Evolutionary conservation across 2,329 filamentous ascomycete genomes (phyloP), one percentile per base, ranked within the genome.

Genomic region (Dactylellina leptospora): DNA sequence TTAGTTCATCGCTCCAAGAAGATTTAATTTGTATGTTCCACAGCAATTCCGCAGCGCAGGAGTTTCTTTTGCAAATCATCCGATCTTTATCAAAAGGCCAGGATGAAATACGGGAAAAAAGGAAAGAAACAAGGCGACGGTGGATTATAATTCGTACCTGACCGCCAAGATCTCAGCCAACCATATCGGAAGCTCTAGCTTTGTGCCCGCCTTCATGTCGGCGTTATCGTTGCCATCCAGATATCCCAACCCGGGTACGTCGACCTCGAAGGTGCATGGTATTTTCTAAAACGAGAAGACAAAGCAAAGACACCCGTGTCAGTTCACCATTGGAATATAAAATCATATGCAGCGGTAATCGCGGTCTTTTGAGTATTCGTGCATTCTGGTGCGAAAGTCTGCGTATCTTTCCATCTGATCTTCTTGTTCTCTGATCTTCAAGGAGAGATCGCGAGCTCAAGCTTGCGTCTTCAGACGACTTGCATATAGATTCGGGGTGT

Each of bases 141-240:
- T 11, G 23, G 10, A 8, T 44, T 18, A 33, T 38, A 28, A 13
- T 25, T 27, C 33, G 50, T 69, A 70, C 63, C 71, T 88, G 45
- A 96, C 85, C 27, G 91, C 91, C 56, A 99, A 90, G 86, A 97
- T 93, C 80, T 96, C 91, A 75, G 90, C 92, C 10, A 99, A 87
- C 95, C 95, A 99, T 75, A 97, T 85, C 1, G 95, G 95, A 0
- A 97, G 87, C 73, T 90, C 86, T 48, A 97, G 84, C 44, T 88
- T 87, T 0, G 92, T 93, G 71, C 91, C 90, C 60, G 88, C 81
- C 79, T 93, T 95, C 77, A 97, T 88, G 77, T 85, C 84, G 75
- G 84, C 84, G 47, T 84, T 85, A 22, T 90, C 85, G 78, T 91
- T 93, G 77, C 92, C 92, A 81, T 96, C 92, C 70, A 99, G 85